Evolutionary conservation across 805 yeast genomes (phyloP), one percentile per base, ranked within the genome.

Genomic region (Komagataella kurtzmanii): DNA sequence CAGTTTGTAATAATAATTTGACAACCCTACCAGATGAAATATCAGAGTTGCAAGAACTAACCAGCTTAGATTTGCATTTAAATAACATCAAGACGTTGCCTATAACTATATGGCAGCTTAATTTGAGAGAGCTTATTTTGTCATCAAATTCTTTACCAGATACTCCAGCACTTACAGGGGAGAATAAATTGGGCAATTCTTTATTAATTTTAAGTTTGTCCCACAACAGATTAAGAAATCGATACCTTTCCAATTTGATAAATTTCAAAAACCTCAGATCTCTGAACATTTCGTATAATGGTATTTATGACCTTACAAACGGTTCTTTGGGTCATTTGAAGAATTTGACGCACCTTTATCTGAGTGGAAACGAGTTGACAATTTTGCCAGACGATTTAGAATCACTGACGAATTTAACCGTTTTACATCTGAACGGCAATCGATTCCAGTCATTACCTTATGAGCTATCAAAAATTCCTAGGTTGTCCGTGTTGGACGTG

Each of bases 311-410:
- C 58, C 78, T 91, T 24, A 95, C 97, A 0, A 65, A 71, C 17
- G 88, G 95, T n/a, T 79, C 81, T 2, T 62, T 87, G 10, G 66
- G 78, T 30, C 73, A 82, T 47, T 68, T 87, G 54, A 67, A 72
- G 1, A 69, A 71, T 36, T 67, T 93, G 55, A 74, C 74, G 5
- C 87, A 80, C 55, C 69, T 93, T 7, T 88, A 78, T 61, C 63
- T 91, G 30, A 84, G 96, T 0, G 99, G 99, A 48, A 93, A 91
- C 59, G 77, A 81, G 49, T 66, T 93, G 43, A 74, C 85, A 0
- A 77, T 86, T 6, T 69, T 93, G 47, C 95, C 98, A 0, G 99
- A 93, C 58, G 95, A 87, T 56, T 78, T 93, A 43, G 89, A 79
- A 53, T 65, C 68, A 12, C 71, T 90, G 59, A 68, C 71, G 7